Evolutionary conservation across 2,329 filamentous ascomycete genomes (phyloP).

Genomic region (Penicillium sp.): DNA sequence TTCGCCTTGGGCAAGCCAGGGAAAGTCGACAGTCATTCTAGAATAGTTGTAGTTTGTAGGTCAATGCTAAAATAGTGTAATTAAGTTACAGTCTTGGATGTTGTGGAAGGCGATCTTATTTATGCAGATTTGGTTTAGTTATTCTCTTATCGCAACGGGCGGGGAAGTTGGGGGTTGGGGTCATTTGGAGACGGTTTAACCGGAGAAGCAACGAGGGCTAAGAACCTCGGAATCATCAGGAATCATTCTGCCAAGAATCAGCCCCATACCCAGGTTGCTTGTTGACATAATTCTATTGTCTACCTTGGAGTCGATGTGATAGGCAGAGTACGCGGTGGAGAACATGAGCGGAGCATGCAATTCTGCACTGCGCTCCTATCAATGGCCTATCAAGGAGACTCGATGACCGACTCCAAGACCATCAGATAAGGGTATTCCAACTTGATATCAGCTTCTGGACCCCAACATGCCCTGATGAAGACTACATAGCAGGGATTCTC

Average conservation of each 20-base stretch:
- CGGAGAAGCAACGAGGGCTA: neutral
- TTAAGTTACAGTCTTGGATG: neutral
- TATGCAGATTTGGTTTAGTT: neutral
- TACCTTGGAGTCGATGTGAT: neutral
- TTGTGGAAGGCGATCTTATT: neutral
- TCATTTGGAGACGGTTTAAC: constrained; percentile 15
- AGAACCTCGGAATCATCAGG: neutral
- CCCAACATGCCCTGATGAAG: neutral
- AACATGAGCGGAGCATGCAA: neutral
- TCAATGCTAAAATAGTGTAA: neutral
- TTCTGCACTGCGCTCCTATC: neutral
- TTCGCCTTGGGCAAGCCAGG: constrained; percentile 57
- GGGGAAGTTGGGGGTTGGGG: constrained; percentile 22
- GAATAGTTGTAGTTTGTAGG: neutral
- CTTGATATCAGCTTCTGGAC: neutral
- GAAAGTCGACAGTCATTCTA: constrained; percentile 25
- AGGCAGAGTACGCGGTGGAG: neutral
- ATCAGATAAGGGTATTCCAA: neutral
- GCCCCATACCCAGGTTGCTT: neutral
- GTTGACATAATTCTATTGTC: neutral
- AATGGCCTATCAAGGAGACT: neutral
- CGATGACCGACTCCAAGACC: neutral
- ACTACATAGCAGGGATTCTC: neutral
- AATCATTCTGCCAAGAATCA: neutral
- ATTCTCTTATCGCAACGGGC: constrained; percentile 6